These are phyloP conservation scores for Trichophaea hybrida DNA, from an alignment of 2,329 filamentous ascomycete genomes.

Conservation along the genomic window DNA sequence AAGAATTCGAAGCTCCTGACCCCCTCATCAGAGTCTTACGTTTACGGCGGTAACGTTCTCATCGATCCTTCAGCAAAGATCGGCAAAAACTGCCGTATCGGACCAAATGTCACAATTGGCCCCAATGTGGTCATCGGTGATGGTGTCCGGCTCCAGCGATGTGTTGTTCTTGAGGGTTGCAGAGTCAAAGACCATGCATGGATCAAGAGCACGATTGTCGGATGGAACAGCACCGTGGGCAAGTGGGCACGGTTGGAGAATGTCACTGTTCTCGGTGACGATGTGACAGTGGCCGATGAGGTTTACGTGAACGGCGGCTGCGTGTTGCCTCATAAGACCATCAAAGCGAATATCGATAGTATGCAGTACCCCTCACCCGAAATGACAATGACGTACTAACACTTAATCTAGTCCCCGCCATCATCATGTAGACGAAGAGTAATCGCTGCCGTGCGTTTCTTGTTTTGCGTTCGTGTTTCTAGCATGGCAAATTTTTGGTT, in stretches of 20 bases:
- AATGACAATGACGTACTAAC: conserved; percentile 1
- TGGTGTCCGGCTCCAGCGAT: conserved; percentile 84
- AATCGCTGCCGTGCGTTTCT: conserved; percentile 4
- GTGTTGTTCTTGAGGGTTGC: conserved; percentile 72
- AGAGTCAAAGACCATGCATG: conserved; percentile 98
- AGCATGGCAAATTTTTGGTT: background rate
- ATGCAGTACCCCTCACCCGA: conserved; percentile 28
- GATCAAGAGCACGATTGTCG: conserved; percentile 97
- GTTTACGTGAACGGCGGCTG: conserved; percentile 97
- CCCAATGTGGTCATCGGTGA: conserved; percentile 86
- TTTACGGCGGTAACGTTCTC: conserved; percentile 88
- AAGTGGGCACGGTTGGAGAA: conserved; percentile 96
- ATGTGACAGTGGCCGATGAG: conserved; percentile 94
- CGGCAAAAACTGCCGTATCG: conserved; percentile 95
- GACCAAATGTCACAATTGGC: conserved; percentile 91
- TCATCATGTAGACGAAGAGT: conserved; percentile 34
- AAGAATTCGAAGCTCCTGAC: conserved; percentile 74
- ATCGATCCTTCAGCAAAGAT: conserved; percentile 91
- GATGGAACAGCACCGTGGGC: conserved; percentile 93
- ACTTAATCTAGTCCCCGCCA: conserved; percentile 31
- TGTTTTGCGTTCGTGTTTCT: background rate
- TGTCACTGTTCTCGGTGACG: conserved; percentile 91
- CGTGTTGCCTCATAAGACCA: conserved; percentile 93
- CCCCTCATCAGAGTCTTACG: conserved; percentile 57
- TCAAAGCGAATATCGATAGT: conserved; percentile 93